Evolutionary conservation across 169 alveolate species (phyloP).

Genomic region (Eimeria maxima): DNA sequence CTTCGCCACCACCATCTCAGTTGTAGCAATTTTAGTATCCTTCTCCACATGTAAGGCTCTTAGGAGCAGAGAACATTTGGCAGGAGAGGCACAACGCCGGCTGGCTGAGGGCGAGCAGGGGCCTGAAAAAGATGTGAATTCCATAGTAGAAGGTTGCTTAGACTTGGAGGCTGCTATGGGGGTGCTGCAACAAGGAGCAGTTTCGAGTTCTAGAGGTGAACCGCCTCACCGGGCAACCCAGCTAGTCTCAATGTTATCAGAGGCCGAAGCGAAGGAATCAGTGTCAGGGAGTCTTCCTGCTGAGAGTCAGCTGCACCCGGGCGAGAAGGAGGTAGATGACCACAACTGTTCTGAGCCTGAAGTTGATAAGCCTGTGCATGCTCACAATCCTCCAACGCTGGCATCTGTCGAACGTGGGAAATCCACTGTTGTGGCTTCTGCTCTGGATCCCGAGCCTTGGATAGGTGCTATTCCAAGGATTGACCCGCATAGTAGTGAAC

Average conservation of each 20-base stretch:
- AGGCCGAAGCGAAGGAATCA: not conserved
- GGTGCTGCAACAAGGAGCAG: not conserved
- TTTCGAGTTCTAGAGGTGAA: not conserved
- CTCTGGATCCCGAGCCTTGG: not conserved
- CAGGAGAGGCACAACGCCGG: not conserved
- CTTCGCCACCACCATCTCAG: not conserved
- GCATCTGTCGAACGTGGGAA: not conserved
- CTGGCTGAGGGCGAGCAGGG: not conserved
- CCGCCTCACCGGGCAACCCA: not conserved
- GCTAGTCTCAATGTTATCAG: not conserved
- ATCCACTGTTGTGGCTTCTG: not conserved
- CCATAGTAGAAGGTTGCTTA: not conserved
- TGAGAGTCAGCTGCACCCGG: not conserved
- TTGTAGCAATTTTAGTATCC: not conserved
- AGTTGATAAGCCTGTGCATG: no score
- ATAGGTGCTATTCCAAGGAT: not conserved
- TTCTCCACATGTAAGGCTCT: not conserved
- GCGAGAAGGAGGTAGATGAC: not conserved
- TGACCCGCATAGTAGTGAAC: not conserved
- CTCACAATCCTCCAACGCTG: not conserved
- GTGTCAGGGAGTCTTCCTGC: not conserved
- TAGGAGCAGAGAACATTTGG: not conserved
- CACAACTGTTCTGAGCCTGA: not conserved
- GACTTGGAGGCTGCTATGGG: not conserved
- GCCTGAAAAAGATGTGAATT: not conserved